phyloP scores from a whole-genome alignment of 2,329 filamentous ascomycete species.

The Hymenoscyphus salicellus region DNA sequence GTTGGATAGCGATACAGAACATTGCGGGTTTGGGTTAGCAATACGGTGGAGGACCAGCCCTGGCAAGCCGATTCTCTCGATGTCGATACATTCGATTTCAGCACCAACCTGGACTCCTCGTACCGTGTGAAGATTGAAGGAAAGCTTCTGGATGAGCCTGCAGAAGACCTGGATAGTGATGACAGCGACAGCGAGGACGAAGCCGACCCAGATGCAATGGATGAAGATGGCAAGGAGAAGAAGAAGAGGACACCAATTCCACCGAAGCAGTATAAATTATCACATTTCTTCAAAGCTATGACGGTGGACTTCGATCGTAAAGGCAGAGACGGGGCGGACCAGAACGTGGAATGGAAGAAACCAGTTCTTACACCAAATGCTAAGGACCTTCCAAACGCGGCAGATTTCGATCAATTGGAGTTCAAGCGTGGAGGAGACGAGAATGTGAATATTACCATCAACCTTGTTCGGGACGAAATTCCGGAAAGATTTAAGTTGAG shows the following conservation, averaged over 20 bases:
- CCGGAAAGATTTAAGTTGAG: conserved; percentile 82
- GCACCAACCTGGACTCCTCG: conserved; percentile 70
- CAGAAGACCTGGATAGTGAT: conserved; percentile 50
- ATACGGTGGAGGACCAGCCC: conserved; percentile 88
- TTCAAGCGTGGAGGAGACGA: conserved; percentile 92
- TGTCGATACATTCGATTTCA: conserved; percentile 77
- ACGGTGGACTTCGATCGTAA: conserved; percentile 68
- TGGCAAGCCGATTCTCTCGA: conserved; percentile 76
- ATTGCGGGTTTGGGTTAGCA: conserved; percentile 89
- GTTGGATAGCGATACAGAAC: conserved; percentile 67
- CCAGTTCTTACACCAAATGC: conserved; percentile 54
- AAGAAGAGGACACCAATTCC: conserved; percentile 37
- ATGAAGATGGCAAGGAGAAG: conserved; percentile 53
- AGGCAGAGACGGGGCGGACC: conserved; percentile 53
- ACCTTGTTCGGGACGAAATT: conserved; percentile 77
- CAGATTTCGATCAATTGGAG: conserved; percentile 84
- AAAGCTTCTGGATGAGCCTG: conserved; percentile 69
- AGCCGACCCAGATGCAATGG: conserved; percentile 43
- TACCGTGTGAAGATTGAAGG: conserved; percentile 93
- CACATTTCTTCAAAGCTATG: conserved; percentile 79
- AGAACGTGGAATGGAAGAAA: conserved; percentile 82
- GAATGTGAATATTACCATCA: conserved; percentile 87
- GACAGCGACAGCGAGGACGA: conserved; percentile 48
- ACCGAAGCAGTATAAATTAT: conserved; percentile 58
- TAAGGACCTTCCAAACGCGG: conserved; percentile 54